Percentiles rank a stretch among this genome's conserved stretches.
phyloP scores from a whole-genome alignment of 2,329 filamentous ascomycete species.

The Lecanicillium sp. region DNA sequence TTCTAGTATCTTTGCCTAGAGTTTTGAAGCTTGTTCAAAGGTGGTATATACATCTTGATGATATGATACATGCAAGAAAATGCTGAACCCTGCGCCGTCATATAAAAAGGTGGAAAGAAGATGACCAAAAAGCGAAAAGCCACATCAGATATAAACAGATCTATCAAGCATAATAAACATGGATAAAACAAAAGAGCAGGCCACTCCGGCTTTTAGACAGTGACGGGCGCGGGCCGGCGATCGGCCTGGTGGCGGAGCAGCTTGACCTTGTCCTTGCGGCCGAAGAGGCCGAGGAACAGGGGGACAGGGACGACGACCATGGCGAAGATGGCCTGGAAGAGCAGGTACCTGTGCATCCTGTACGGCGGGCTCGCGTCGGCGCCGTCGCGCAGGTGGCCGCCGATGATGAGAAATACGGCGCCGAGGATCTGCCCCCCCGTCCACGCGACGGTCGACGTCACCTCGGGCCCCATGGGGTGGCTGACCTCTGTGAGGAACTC shows the following conservation, averaged over 20 bases:
- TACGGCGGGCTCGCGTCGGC: conserved; percentile 49
- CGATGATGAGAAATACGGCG: conserved; percentile 75
- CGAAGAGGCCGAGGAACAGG: conserved; percentile 64
- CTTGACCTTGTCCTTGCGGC: conserved; percentile 44
- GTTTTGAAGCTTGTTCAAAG: not conserved
- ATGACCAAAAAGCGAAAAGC: conserved; percentile 3
- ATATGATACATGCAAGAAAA: not conserved
- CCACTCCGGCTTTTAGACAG: not conserved
- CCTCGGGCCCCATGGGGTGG: conserved; percentile 79
- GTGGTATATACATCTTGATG: not conserved
- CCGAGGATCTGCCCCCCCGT: conserved; percentile 79
- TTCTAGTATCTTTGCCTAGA: not conserved
- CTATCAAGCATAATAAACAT: not conserved
- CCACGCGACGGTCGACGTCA: conserved; percentile 81
- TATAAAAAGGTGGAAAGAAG: no score
- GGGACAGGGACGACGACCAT: conserved; percentile 60
- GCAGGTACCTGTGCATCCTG: conserved; percentile 68
- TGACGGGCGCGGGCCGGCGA: not conserved
- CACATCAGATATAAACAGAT: no score
- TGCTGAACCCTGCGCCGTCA: no score
- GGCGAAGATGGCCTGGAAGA: conserved; percentile 73
- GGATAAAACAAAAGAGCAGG: not conserved
- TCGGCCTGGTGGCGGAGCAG: conserved; percentile 47
- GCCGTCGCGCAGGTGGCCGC: conserved; percentile 63
- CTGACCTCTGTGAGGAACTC: conserved; percentile 85